These are phyloP conservation scores for Globisporangium heterothallicum DNA, from an alignment of 352 stramenopile species.

Conservation along the genomic window DNA sequence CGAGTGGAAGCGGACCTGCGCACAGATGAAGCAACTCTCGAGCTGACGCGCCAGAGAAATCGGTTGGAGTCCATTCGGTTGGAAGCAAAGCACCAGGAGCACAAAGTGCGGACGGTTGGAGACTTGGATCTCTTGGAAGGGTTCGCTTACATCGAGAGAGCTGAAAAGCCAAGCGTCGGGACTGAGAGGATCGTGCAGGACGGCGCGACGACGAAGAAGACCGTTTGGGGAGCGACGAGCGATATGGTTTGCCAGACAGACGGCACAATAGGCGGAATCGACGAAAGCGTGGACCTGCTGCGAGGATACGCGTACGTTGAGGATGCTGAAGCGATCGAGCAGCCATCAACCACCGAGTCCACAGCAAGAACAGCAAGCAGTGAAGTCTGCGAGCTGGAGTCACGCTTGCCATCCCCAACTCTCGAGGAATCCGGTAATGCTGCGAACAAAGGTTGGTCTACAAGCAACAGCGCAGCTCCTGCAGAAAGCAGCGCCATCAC, in stretches of 20 bases:
- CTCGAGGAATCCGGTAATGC: too few relatives aligned
- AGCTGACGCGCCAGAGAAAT: conserved; percentile 39
- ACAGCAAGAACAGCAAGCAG: neutral
- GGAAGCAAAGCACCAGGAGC: conserved; percentile 23
- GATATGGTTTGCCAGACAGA: conserved; percentile 13
- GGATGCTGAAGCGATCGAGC: conserved; percentile 3
- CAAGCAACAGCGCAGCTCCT: too few relatives aligned
- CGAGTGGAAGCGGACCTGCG: conserved; percentile 30
- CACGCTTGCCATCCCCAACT: too few relatives aligned
- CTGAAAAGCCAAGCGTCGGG: neutral
- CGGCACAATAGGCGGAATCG: neutral
- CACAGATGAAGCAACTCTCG: conserved; percentile 32
- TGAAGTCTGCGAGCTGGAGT: neutral
- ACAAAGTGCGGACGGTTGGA: neutral
- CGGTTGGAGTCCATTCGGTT: conserved; percentile 39
- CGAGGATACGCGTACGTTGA: conserved; percentile 18
- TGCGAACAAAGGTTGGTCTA: too few relatives aligned
- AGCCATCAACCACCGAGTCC: neutral
- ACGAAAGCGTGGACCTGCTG: conserved; percentile 12
- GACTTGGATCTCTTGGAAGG: conserved; percentile 18
- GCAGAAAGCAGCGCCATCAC: neutral
- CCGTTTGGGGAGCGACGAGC: conserved; percentile 3
- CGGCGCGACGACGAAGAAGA: neutral
- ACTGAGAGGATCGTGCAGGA: neutral
- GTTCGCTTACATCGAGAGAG: conserved; percentile 35